A percentile compares a stretch with the other conserved stretches of the same genome.
Conservation (phyloP, 345 rosid genomes). For the Pseudoturritis turrita region DNA sequence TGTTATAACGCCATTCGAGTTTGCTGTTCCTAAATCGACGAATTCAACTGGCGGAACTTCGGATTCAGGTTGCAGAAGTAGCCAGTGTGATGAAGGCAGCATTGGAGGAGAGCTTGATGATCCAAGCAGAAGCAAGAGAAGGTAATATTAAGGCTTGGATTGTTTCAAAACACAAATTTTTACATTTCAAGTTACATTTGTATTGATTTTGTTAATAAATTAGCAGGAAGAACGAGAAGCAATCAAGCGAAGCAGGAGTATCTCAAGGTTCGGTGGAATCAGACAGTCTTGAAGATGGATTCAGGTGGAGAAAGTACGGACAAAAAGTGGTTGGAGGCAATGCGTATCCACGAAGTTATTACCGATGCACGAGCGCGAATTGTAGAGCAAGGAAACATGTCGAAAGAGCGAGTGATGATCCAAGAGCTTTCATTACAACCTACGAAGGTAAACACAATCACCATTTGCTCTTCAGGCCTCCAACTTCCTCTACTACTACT, state of each 20-base stretch:
- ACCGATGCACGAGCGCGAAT: constrained; percentile 71
- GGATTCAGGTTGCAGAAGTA: constrained; percentile 61
- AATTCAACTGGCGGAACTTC: constrained; percentile 41
- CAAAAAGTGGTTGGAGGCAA: constrained; percentile 97
- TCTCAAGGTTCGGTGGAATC: constrained; percentile 58
- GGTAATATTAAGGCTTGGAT: constrained; percentile 34
- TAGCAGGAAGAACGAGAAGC: constrained; percentile 57
- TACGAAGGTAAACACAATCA: constrained; percentile 96
- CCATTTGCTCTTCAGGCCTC: constrained; percentile 53
- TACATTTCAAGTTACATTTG: not conserved
- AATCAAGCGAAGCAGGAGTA: constrained; percentile 45
- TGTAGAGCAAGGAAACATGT: constrained; percentile 93
- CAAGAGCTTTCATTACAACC: constrained; percentile 80
- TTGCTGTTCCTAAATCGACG: constrained; percentile 19
- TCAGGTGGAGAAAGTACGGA: constrained; percentile 98
- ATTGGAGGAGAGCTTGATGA: constrained; percentile 56
- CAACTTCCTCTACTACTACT: constrained; percentile 18
- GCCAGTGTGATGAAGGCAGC: constrained; percentile 63
- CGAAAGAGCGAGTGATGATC: constrained; percentile 87
- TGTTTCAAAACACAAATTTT: not conserved
- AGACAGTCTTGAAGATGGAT: constrained; percentile 82
- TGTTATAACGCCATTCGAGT: constrained; percentile 24
- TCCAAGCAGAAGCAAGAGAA: constrained; percentile 57
- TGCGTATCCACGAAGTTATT: constrained; percentile 96
- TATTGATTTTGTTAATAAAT: not conserved